phyloP scores from a whole-genome alignment of 441 rosid genomes.

The Arabidopsis hybrid region DNA sequence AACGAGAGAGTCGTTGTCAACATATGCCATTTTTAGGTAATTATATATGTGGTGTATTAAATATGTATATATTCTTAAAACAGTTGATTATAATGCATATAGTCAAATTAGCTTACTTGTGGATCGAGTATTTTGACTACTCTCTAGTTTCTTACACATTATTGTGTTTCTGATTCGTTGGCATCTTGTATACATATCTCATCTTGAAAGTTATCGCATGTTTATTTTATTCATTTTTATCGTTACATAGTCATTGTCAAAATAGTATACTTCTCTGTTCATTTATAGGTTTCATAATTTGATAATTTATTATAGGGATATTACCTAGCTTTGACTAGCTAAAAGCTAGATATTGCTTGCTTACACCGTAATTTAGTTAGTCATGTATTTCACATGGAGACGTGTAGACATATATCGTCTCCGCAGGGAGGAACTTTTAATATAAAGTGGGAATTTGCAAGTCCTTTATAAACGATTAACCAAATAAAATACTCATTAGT shows the following conservation, averaged over 20 bases:
- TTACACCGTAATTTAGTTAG: slow-evolving; percentile 41
- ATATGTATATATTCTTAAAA: neutral
- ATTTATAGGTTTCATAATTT: slow-evolving; percentile 16
- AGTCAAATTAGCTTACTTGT: slow-evolving; percentile 47
- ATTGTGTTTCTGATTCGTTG: slow-evolving; percentile 16
- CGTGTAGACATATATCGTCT: slow-evolving; percentile 8
- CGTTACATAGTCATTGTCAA: slow-evolving; percentile 31
- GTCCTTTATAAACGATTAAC: slow-evolving; percentile 3
- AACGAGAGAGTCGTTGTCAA: slow-evolving; percentile 45
- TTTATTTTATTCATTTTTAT: neutral
- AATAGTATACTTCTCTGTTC: slow-evolving; percentile 32
- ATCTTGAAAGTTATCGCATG: neutral
- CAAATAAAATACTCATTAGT: neutral
- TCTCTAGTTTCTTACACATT: slow-evolving; percentile 31
- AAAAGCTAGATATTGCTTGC: slow-evolving; percentile 40
- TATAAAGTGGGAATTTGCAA: neutral
- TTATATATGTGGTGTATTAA: slow-evolving; percentile 22
- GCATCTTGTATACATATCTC: slow-evolving; percentile 15
- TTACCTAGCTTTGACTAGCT: slow-evolving; percentile 27
- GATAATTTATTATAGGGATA: neutral
- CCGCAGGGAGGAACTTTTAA: neutral
- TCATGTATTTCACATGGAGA: slow-evolving; percentile 46
- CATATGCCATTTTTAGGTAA: slow-evolving; percentile 29
- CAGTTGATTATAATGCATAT: slow-evolving; percentile 21
- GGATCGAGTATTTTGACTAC: slow-evolving; percentile 36